phyloP scores from a whole-genome alignment of 116 monocot genomes.

The Dioscorea cayenensis region DNA sequence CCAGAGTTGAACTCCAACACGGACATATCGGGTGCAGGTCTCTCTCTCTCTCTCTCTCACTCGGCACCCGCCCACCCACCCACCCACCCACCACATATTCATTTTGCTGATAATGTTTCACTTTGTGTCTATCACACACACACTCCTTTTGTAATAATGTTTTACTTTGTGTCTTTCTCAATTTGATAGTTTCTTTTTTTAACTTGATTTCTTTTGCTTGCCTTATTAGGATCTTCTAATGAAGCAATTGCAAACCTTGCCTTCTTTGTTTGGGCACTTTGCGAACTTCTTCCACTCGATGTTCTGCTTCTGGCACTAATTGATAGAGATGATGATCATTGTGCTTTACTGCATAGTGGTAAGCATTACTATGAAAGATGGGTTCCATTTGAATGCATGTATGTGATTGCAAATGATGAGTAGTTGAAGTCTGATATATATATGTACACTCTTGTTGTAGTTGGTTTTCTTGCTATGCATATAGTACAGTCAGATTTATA shows the following conservation, averaged over 20 bases:
- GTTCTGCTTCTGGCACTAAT: slow-evolving; percentile 95
- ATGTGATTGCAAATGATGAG: no score
- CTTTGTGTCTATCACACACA: no score
- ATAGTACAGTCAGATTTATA: no score
- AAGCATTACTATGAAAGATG: slow-evolving; percentile 11
- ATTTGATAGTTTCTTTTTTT: not conserved
- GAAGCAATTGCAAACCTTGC: slow-evolving; percentile 70
- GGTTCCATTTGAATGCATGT: no score
- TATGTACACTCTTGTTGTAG: no score
- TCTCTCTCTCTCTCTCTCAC: not conserved
- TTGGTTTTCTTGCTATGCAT: no score
- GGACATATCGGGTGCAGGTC: slow-evolving; percentile 78
- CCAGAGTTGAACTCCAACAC: slow-evolving; percentile 75
- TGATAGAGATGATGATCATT: slow-evolving; percentile 93
- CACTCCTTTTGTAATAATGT: no score
- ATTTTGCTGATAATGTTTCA: no score
- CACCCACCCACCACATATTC: no score
- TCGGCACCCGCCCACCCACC: no score
- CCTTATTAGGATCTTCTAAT: slow-evolving; percentile 63
- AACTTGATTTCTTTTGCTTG: not conserved
- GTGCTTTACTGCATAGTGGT: slow-evolving; percentile 95
- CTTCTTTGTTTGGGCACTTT: slow-evolving; percentile 90
- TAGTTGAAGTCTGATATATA: no score
- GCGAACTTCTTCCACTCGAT: slow-evolving; percentile 94
- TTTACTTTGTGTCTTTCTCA: not conserved